Conservation (phyloP, 2,329 filamentous ascomycete genomes). For the Fusarium lyarnte region DNA sequence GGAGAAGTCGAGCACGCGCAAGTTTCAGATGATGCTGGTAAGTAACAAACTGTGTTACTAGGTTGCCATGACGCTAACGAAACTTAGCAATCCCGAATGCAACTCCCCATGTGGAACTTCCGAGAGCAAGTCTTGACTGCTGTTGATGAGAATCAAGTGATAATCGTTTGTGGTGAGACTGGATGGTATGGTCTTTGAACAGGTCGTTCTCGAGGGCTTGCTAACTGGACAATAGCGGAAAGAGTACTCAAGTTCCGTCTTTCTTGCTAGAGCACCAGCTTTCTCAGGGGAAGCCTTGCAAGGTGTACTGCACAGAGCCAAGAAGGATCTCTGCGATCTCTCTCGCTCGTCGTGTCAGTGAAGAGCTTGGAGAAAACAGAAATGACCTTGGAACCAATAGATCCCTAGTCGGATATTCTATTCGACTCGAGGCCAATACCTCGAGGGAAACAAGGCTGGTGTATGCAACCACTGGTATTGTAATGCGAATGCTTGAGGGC, state of each 20-base stretch:
- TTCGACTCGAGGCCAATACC: conserved; percentile 89
- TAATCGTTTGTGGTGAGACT: conserved; percentile 96
- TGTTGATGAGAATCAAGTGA: conserved; percentile 82
- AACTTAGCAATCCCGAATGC: conserved; percentile 69
- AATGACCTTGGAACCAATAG: conserved; percentile 82
- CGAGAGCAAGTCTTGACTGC: conserved; percentile 79
- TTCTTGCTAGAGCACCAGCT: conserved; percentile 93
- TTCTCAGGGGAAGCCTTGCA: conserved; percentile 80
- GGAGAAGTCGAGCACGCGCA: conserved; percentile 64
- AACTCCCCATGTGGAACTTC: conserved; percentile 90
- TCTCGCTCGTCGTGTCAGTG: conserved; percentile 89
- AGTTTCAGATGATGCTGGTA: conserved; percentile 82
- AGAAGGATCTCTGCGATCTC: conserved; percentile 96
- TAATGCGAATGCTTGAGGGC: conserved; percentile 97
- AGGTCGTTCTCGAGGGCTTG: background rate
- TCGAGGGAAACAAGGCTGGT: conserved; percentile 84
- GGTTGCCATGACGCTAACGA: conserved; percentile 16
- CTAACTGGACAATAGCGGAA: conserved; percentile 67
- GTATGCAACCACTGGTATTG: conserved; percentile 90
- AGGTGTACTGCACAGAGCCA: conserved; percentile 95
- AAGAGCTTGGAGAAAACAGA: conserved; percentile 88
- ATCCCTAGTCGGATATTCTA: conserved; percentile 93
- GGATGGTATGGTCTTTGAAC: conserved; percentile 69
- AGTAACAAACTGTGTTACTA: conserved; percentile 37
- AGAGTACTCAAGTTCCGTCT: conserved; percentile 96